Conservation (phyloP, 345 rosid genomes). For the Crucihimalaya himalaica region DNA sequence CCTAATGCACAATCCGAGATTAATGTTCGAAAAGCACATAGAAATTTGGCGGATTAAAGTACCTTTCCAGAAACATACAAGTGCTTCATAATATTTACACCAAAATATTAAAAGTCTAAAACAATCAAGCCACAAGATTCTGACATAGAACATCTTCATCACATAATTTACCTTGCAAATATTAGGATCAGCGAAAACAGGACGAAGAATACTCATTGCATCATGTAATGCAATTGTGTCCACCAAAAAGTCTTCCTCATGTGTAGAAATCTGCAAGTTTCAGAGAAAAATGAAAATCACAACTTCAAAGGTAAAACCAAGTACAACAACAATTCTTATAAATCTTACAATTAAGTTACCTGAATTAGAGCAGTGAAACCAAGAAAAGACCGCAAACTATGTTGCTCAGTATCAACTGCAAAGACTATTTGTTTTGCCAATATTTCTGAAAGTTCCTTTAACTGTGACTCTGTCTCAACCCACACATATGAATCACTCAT, state of each 20-base stretch:
- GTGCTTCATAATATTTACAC: not conserved
- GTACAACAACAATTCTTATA: not conserved
- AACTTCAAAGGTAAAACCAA: conserved; percentile 6
- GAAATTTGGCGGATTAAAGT: not conserved
- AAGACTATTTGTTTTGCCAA: conserved; percentile 58
- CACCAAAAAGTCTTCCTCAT: conserved; percentile 66
- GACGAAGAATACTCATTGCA: conserved; percentile 62
- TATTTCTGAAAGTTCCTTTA: conserved; percentile 63
- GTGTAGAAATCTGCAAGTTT: conserved; percentile 64
- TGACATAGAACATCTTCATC: not conserved
- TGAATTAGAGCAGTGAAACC: conserved; percentile 89
- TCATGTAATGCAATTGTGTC: conserved; percentile 85
- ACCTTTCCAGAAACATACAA: not conserved
- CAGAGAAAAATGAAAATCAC: not conserved
- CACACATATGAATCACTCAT: conserved; percentile 60
- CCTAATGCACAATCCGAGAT: conserved; percentile 44
- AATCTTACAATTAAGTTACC: conserved; percentile 39
- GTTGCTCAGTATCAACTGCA: conserved; percentile 92
- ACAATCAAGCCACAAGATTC: conserved; percentile 12
- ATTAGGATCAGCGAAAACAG: conserved; percentile 68
- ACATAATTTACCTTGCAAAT: conserved; percentile 69
- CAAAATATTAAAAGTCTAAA: not conserved
- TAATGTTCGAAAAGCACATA: not conserved
- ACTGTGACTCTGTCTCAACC: conserved; percentile 64
- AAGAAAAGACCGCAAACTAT: conserved; percentile 75